These are phyloP conservation scores for Entonaema liquescens DNA, from an alignment of 495 filamentous ascomycete genomes.

Conservation along the genomic window DNA sequence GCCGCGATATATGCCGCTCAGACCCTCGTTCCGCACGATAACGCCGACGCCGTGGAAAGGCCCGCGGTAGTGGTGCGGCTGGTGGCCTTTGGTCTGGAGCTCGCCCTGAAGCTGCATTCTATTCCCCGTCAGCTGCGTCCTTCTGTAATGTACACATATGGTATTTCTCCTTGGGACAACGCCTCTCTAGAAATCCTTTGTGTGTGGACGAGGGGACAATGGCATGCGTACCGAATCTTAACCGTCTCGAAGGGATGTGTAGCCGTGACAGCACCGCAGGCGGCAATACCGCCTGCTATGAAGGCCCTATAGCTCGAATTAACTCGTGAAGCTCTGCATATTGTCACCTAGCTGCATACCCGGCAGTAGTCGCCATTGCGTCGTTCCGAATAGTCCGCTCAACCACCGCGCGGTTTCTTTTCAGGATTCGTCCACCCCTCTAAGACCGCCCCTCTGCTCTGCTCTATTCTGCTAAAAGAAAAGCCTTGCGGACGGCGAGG, in stretches of 20 bases:
- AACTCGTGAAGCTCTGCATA: background rate
- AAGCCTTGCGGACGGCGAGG: background rate
- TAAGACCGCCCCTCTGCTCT: background rate
- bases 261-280: conserved; percentile 95
- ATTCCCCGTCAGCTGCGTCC: conserved; percentile 31
- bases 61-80: conserved; percentile 88
- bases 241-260: conserved; percentile 99
- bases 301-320: conserved; percentile 65
- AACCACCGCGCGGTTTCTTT: conserved; percentile 15
- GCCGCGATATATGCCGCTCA: conserved; percentile 85
- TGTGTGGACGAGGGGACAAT: conserved; percentile 6
- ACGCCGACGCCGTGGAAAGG: conserved; percentile 91
- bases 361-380: conserved; percentile 58
- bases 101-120: conserved; percentile 97
- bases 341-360: conserved; percentile 41
- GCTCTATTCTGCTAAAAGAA: background rate
- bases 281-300: conserved; percentile 93
- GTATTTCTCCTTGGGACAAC: no score
- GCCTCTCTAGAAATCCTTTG: background rate
- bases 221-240: conserved; percentile 81
- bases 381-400: conserved; percentile 26
- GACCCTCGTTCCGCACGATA: conserved; percentile 90
- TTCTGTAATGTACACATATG: no score
- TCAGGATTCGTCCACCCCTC: background rate
- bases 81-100: conserved; percentile 83